Percentiles rank a stretch among this genome's conserved stretches.
phyloP scores from a whole-genome alignment of 495 filamentous ascomycete genomes.

The Neurospora discreta region DNA sequence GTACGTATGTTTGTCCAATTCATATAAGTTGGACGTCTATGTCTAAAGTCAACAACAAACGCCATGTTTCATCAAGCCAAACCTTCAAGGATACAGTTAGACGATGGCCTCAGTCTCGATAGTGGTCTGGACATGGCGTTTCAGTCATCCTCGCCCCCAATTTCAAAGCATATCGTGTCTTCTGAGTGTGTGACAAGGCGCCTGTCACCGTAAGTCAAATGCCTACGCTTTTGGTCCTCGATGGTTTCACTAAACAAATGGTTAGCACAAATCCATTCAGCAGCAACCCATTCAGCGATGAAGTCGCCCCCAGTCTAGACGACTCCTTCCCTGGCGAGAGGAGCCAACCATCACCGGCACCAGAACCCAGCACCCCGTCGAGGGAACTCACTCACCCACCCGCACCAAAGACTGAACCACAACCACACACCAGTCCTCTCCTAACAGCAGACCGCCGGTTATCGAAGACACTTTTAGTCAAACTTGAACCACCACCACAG shows the following conservation, averaged over 20 bases:
- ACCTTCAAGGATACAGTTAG: neutral
- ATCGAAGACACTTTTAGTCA: neutral
- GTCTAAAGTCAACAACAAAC: neutral
- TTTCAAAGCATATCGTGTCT: neutral
- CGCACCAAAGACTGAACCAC: neutral
- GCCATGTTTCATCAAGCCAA: neutral
- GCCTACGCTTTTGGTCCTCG: neutral
- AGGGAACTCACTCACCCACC: neutral
- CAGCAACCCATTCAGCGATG: neutral
- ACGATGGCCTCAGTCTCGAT: neutral
- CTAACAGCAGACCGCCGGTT: constrained; percentile 3
- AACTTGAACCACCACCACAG: neutral
- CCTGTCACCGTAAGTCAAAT: neutral
- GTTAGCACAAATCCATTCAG: neutral
- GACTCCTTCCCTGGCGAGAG: neutral
- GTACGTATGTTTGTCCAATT: neutral
- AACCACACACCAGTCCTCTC: neutral
- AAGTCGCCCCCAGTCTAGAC: neutral
- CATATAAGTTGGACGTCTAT: neutral
- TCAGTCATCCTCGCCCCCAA: neutral
- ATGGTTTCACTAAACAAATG: neutral
- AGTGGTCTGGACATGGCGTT: neutral
- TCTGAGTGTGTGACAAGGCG: neutral
- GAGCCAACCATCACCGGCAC: neutral
- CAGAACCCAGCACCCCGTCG: neutral